Evolutionary conservation across 177 flowering plant genomes (phyloP), one percentile per base, ranked within the genome.

Genomic region (Vitis hybrid): DNA sequence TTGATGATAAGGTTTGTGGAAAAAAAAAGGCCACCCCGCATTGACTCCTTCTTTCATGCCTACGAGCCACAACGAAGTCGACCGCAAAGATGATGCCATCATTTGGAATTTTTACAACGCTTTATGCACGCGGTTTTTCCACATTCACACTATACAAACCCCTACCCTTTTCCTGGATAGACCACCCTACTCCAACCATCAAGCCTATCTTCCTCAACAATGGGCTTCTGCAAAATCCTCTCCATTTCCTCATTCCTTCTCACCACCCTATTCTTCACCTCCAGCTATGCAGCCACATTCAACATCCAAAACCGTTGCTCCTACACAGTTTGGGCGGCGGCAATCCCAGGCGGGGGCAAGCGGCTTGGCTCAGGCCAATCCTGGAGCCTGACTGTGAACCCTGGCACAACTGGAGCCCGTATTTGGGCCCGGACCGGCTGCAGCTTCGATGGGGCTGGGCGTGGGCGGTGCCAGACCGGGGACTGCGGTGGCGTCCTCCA

Each of bases 251-350:
- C 30, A 13, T 60, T 58, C 8, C 15, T 57, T 41, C 56, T 58
- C 35, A 32, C 35, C 9, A 27, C 49, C 20, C 14, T 61, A 51
- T n/a, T 66, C 48, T 35, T 70, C 72, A 17, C 67, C 15, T 58
- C 67, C 30, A 32, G 80, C 65, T 61, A 80, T 48, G 80, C 82
- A 30, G 79, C 79, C 63, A 75, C 54, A 41, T 84, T 81, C 62
- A 67, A 63, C 5, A 72, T 84, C 54, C 74, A 61, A 17, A 87
- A 87, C 78, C 67, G 79, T 32, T 85, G 91, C 63, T 77, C 82
- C 9, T 87, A 65, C 82, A 82, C 85, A 3, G 81, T 87, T 1
- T 85, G 87, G 89, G 87, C 87, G 0, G 89, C 78, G 1, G 81
- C 86, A 8, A 13, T 20, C 11, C 91, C 91, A 1, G 85, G 86